Percentiles rank a stretch among this genome's conserved stretches.
These are phyloP conservation scores for Torulaspora gathmanii DNA, from an alignment of 805 yeast genomes.

Conservation along the genomic window DNA sequence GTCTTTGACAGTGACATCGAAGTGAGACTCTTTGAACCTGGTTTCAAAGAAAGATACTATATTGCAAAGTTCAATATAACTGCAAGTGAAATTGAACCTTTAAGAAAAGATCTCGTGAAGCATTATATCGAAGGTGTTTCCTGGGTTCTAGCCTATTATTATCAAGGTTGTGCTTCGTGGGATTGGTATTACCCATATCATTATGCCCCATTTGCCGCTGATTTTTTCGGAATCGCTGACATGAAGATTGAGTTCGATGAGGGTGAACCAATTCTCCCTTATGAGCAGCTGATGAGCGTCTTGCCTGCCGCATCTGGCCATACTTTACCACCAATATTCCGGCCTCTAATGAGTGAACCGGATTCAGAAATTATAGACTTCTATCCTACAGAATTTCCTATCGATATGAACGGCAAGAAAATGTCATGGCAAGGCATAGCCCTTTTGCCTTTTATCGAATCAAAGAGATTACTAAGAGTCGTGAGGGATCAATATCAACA, in stretches of 20 bases:
- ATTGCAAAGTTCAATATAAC: conserved; percentile 60
- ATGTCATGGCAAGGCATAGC: conserved; percentile 96
- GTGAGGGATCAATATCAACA: conserved; percentile 61
- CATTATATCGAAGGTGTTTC: conserved; percentile 90
- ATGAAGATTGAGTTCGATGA: conserved; percentile 52
- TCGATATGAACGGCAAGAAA: conserved; percentile 94
- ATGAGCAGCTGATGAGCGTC: conserved; percentile 91
- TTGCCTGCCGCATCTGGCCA: conserved; percentile 91
- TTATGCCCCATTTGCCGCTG: conserved; percentile 96
- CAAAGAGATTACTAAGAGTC: conserved; percentile 58
- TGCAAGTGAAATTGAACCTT: conserved; percentile 48
- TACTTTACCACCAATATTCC: conserved; percentile 73
- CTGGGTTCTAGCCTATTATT: conserved; percentile 93
- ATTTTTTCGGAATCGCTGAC: conserved; percentile 53
- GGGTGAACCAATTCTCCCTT: conserved; percentile 84
- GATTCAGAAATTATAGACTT: conserved; percentile 84
- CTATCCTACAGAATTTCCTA: conserved; percentile 80
- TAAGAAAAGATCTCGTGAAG: conserved; percentile 56
- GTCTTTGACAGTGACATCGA: conserved; percentile 45
- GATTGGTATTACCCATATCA: conserved; percentile 96
- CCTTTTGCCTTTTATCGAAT: conserved; percentile 85
- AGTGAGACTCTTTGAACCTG: conserved; percentile 78
- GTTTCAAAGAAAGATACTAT: conserved; percentile 80
- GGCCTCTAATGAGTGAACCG: conserved; percentile 73
- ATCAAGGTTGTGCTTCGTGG: conserved; percentile 99